Base-by-base conservation (phyloP, 192 early-diverging fungal genomes). In the Rhizoclosmatium sp. region DNA sequence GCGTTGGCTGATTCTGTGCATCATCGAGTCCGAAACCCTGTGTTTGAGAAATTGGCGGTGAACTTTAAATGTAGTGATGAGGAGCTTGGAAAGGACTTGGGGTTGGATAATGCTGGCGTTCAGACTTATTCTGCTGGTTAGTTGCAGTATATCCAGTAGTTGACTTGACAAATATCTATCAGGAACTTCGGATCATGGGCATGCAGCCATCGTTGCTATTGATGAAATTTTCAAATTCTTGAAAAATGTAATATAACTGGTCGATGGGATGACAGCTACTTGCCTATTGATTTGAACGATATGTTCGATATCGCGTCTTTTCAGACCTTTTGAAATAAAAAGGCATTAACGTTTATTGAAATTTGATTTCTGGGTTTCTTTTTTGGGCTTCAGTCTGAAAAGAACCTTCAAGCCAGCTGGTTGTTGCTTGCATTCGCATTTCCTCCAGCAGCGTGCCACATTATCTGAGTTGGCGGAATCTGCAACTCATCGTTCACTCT, bases 401-500 rank as follows among this genome's bases (percentile, higher is more conserved):
- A 0, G 9, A 12, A 7, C 51, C 51, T 12, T 54, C 51, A 54
- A 54, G 9, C 51, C 51, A 54, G 16, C 1, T 12, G 16, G 51
- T 54, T 54, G 51, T 54, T 54, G 51, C 16, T 31, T 31, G 31
- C 61, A 64, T 64, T 64, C 47, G 4, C 19, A 1, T 49, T 39
- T 9, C 73, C 73, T n/a, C 70, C 73, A 31, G 73, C 73, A 40
- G 73, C 73, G 46, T 75, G 48, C 73, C 73, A 75, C 75, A 89
- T 82, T 47, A 89, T 84, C 61, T 88, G 83, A 3, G 86, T 84
- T 39, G 89, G 89, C 7, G 88, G 87, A 16, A 90, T 78, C 46
- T 88, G 80, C 23, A 90, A 79, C 54, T 89, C 87, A 14, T 87
- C 88, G 64, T 90, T 90, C 42, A 90, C 80, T 12, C 82, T 62